These are phyloP conservation scores for Neurospora crassa DNA, from an alignment of 2,329 filamentous ascomycete species.

Conservation along the genomic window DNA sequence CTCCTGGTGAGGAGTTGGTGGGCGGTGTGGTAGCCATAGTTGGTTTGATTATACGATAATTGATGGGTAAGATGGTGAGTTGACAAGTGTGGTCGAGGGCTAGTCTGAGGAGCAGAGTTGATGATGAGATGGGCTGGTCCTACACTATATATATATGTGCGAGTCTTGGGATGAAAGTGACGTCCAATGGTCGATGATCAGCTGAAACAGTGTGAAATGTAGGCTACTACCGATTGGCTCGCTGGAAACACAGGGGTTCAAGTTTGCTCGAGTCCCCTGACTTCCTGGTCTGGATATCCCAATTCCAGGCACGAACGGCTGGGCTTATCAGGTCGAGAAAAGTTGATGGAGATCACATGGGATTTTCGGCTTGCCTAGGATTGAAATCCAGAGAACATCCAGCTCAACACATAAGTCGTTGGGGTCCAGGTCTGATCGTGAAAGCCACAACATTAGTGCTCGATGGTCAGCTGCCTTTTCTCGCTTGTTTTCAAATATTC, in stretches of 20 bases:
- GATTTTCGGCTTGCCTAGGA: no score
- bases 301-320: no score
- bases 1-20: neutral
- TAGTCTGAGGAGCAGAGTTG: no score
- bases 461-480: neutral
- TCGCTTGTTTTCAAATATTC: neutral
- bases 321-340: neutral
- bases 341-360: neutral
- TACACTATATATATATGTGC: neutral
- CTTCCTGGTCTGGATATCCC: neutral
- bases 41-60: neutral
- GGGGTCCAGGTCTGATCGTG: neutral
- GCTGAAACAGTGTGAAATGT: neutral
- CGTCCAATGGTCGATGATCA: neutral
- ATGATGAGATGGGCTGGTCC: no score
- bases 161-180: neutral
- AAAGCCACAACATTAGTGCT: neutral
- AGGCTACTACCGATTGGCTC: neutral
- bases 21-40: conserved; percentile 5
- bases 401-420: no score
- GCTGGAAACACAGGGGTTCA: neutral
- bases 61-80: neutral
- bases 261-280: neutral
- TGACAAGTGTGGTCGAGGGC: neutral
- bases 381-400: no score